These are phyloP conservation scores for Anethum foeniculum DNA, from an alignment of 140 eudicot species.

Conservation along the genomic window DNA sequence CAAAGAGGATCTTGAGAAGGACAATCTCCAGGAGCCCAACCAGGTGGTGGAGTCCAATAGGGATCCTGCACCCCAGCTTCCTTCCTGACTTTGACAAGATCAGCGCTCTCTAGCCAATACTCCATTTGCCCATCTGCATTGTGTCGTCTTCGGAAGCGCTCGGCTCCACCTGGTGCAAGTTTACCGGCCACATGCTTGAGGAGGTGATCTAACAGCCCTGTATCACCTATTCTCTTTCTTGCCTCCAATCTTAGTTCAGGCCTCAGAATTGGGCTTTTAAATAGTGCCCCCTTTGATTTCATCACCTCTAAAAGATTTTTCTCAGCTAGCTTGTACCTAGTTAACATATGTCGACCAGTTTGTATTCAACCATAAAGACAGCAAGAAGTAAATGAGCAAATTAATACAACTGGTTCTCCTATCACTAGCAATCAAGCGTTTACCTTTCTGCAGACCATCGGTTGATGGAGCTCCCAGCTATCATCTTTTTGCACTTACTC, in stretches of 20 bases:
- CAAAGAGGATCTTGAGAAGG: slow-evolving; percentile 58
- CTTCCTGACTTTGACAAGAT: slow-evolving; percentile 60
- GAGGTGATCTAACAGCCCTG: slow-evolving; percentile 83
- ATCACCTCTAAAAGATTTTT: slow-evolving; percentile 60
- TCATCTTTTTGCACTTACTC: slow-evolving; percentile 42
- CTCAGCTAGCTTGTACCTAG: slow-evolving; percentile 68
- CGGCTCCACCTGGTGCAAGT: slow-evolving; percentile 74
- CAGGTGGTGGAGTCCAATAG: slow-evolving; percentile 96
- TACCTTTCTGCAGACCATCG: slow-evolving; percentile 94
- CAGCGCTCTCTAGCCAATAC: slow-evolving; percentile 88
- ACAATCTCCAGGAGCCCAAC: slow-evolving; percentile 86
- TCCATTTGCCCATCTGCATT: slow-evolving; percentile 88
- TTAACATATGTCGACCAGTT: not conserved
- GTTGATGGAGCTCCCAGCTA: slow-evolving; percentile 38
- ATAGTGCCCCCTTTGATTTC: slow-evolving; percentile 63
- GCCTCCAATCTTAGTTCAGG: slow-evolving; percentile 74
- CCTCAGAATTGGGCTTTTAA: slow-evolving; percentile 61
- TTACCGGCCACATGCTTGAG: slow-evolving; percentile 85
- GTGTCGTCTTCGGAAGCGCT: slow-evolving; percentile 71
- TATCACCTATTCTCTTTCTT: slow-evolving; percentile 79
- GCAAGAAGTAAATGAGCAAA: not conserved
- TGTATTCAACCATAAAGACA: not conserved
- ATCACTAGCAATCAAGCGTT: not conserved
- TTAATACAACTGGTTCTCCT: not conserved
- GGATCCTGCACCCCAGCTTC: slow-evolving; percentile 90